A percentile compares a stretch with the other conserved stretches of the same genome.
Conservation (phyloP, 345 rosid species). For the Populus tremula region DNA sequence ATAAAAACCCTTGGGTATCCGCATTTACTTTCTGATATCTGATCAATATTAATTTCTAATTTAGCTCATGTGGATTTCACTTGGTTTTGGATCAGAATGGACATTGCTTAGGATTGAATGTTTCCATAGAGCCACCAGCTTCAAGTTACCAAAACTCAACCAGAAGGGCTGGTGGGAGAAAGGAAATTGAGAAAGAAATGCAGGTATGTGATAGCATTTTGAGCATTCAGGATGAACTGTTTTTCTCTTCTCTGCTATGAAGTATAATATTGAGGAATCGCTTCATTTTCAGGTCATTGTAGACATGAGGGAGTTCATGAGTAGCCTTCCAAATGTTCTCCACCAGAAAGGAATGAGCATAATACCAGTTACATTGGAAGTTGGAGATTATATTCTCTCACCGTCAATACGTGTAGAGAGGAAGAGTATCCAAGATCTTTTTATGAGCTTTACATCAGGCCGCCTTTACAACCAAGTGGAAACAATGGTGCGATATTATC, state of each 20-base stretch:
- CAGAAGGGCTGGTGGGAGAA: conserved; percentile 94
- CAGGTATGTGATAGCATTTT: conserved; percentile 49
- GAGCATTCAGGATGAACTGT: conserved; percentile 11
- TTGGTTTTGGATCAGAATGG: conserved; percentile 54
- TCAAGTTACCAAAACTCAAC: conserved; percentile 81
- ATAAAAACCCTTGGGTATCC: background rate
- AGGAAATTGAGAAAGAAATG: conserved; percentile 78
- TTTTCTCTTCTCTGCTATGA: background rate
- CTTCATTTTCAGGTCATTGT: conserved; percentile 65
- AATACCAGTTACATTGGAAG: conserved; percentile 88
- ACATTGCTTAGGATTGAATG: conserved; percentile 53
- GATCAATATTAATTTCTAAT: background rate
- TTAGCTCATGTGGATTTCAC: conserved; percentile 1
- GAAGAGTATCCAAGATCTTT: conserved; percentile 96
- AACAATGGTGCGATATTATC: conserved; percentile 83
- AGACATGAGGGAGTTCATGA: conserved; percentile 99
- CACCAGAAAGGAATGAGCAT: conserved; percentile 93
- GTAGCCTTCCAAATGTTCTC: conserved; percentile 97
- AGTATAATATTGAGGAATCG: background rate
- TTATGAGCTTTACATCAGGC: conserved; percentile 87
- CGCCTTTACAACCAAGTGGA: conserved; percentile 95
- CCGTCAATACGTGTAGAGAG: conserved; percentile 87
- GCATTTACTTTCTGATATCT: background rate
- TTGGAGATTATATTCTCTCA: conserved; percentile 90
- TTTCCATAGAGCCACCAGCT: conserved; percentile 49